Evolutionary conservation across 768 basidiomycete genomes (phyloP).

Genomic region (Cytidiella melzeri): DNA sequence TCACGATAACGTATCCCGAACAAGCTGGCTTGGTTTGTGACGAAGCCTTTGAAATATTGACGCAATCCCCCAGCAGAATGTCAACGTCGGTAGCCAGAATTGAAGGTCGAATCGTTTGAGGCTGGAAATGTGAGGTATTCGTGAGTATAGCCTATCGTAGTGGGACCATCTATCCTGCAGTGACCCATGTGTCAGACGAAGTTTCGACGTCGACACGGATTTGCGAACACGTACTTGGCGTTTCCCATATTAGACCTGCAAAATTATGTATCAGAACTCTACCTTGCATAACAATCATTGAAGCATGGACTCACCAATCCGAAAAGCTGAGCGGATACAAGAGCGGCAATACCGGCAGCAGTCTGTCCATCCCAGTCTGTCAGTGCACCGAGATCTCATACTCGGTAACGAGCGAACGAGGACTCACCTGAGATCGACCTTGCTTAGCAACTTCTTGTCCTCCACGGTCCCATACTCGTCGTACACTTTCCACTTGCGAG

Average conservation of each 20-base stretch:
- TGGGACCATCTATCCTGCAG: background rate
- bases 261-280: background rate
- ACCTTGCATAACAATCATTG: background rate
- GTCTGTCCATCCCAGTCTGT: constrained; percentile 13
- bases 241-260: background rate
- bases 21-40: constrained; percentile 46
- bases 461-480: background rate
- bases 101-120: constrained; percentile 56
- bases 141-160: background rate
- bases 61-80: constrained; percentile 51
- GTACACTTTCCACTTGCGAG: too few relatives aligned
- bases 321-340: constrained; percentile 37
- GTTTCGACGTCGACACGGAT: background rate
- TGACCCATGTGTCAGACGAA: background rate
- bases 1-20: constrained; percentile 49
- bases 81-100: constrained; percentile 55
- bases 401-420: background rate
- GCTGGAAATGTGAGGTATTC: constrained; percentile 21
- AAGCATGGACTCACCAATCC: constrained; percentile 25
- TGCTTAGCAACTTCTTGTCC: background rate
- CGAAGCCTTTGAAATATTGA: constrained; percentile 49
- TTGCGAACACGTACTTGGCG: background rate
- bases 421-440: background rate
- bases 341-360: constrained; percentile 35
- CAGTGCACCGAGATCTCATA: background rate